A percentile compares a stretch with the other conserved stretches of the same genome.
These are phyloP conservation scores for Phytopythium vexans DNA, from an alignment of 352 stramenopile genomes.

Conservation along the genomic window DNA sequence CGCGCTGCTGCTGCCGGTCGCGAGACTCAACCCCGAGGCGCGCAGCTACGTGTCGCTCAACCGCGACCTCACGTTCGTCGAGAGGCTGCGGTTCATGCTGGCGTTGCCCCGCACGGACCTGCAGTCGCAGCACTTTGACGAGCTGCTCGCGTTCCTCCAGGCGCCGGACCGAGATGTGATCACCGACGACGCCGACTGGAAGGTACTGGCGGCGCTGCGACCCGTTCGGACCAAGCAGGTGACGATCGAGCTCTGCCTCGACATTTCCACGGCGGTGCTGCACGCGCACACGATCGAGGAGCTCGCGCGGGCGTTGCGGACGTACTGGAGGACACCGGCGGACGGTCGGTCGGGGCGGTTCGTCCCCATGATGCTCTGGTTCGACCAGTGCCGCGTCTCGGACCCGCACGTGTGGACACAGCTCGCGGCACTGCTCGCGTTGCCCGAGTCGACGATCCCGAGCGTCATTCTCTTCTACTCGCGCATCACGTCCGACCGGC, in stretches of 20 bases:
- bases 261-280: conserved; percentile 3
- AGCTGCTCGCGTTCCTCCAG: conserved; percentile 2
- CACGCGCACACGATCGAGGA: background rate
- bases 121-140: conserved; percentile 2
- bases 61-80: conserved; percentile 6
- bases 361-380: conserved; percentile 4
- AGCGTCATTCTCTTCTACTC: conserved; percentile 4
- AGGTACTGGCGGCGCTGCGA: background rate
- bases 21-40: conserved; percentile 1
- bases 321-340: background rate
- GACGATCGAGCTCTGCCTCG: background rate
- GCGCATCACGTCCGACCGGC: background rate
- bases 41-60: conserved; percentile 10
- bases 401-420: background rate
- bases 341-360: conserved; percentile 1
- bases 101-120: background rate
- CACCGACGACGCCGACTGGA: background rate
- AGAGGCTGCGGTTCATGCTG: conserved; percentile 7
- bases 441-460: background rate
- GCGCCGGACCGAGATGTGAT: background rate
- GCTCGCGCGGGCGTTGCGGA: background rate
- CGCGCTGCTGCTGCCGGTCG: background rate
- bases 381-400: conserved; percentile 3
- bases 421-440: background rate
- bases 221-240: background rate